Base-by-base conservation (phyloP, 192 early-diverging fungal species). In the Umbelopsis ramanniana region DNA sequence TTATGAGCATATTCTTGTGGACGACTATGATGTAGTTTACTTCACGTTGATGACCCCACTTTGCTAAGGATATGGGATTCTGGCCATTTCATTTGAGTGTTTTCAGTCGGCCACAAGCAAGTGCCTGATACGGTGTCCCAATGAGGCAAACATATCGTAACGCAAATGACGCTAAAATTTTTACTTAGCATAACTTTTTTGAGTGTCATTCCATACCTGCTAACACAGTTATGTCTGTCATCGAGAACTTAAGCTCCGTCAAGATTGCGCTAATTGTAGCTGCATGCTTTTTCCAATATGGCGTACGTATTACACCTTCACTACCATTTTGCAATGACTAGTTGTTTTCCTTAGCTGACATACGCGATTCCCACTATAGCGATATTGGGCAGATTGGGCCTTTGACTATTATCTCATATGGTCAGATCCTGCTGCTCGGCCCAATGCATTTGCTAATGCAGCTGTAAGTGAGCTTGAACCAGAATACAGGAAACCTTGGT, bases 201-300 rank as follows among this genome's bases (percentile, higher is more conserved):
- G 8, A 12, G 40, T 43, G 6, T 43, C 8, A 12, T 11, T 35
- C 35, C 33, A 63, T 63, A n/a, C 12, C n/a, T 29, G 4, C 26
- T 0, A 29, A 37, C 23, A 1, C 0, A 29, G 5, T 7, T 11
- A 63, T 63, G 57, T 63, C 57, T 35, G 17, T 37, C 57, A 63
- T 63, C 26, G 71, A 72, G 15, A 35, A 57, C 57, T 26, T 69
- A 22, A 67, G 68, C 33, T 54, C 66, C n/a, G 29, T 60, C 4
- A 77, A 77, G 54, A 67, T 72, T 8, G 71, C 67, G 6, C 23
- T 77, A 29, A 77, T 77, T 46, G 66, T 77, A 4, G 72, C 71
- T 22, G 72, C 76, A 17, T 77, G 76, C 45, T 77, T 77, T 66
- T 77, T 77, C 52, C 71, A 71, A 40, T 77, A 67, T 69, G 76